Evolutionary conservation across 2,329 filamentous ascomycete genomes (phyloP), one percentile per base, ranked within the genome.

Genomic region (Sphaerostilbella broomeana): DNA sequence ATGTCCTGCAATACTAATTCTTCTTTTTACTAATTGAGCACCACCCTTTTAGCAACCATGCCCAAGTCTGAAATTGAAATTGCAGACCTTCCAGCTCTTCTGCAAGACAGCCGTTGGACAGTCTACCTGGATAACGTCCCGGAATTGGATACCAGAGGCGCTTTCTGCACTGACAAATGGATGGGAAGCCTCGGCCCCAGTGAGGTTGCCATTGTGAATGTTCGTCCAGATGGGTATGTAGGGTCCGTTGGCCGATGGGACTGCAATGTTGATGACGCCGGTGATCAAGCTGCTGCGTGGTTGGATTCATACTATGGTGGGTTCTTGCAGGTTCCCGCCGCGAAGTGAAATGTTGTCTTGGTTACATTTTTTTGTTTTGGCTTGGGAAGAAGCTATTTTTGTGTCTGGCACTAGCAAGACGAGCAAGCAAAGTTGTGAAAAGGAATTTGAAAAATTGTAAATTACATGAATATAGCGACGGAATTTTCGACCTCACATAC

Each of bases 201-300:
- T 8, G 73, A 82, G 47, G 72, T 82, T 5, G 77, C 74, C 4
- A 72, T 86, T 27, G 66, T 81, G 27, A 80, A 82, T 50, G 78
- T 87, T 2, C 70, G 83, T 5, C 83, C 83, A 0, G 83, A 87
- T 58, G 82, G 83, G 9, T 87, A 86, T 55, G 75, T 86, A 4
- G 83, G 82, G 2, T 77, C 71, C n/a, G 60, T 84, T 17, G 64
- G 70, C 30, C 61, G 69, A 27, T 74, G 70, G 70, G 69, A 73
- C 52, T 65, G 68, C 22, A 66, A 63, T 47, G 53, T 70, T 19
- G 70, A 73, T 39, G 69, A 69, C 28, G 60, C 70, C 5, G 73
- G 73, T 28, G 57, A 68, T 28, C 64, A 69, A 32, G 73, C 73
- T 7, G 73, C 73, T 19, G 61, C 58, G 44, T 77, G 73, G 73